Evolutionary conservation across 768 basidiomycete species (phyloP), one percentile per base, ranked within the genome.

Genomic region (Leccinum rimulosum): DNA sequence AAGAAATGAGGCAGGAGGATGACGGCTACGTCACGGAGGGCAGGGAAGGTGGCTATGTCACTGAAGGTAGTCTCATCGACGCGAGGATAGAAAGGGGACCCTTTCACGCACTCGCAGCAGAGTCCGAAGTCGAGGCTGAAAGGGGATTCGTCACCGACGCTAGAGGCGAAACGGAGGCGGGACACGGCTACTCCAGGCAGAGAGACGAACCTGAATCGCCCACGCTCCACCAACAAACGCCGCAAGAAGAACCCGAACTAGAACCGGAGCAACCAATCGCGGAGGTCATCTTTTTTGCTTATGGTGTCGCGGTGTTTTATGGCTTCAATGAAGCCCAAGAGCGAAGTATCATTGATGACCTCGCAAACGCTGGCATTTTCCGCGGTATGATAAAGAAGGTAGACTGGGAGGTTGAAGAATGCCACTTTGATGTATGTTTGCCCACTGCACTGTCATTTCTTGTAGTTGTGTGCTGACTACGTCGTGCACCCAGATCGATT

Each of bases 231-330:
- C 56, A 36, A 45, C 14, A 40, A 35, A 53, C 52, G n/a, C 48
- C 30, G 1, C 56, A 53, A 22, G 53, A 43, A 35, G 38, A 55
- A 10, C 49, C n/a, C 14, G 61, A 60, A 12, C 54, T 22, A 54
- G 69, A 68, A 8, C 7, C 52, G n/a, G 54, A 57, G 43, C 80
- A 82, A 9, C 80, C 84, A 15, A 77, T 88, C 36, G 90, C 85
- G 0, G 90, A 93, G 67, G 88, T 81, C 0, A 80, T 93, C 8
- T 91, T 92, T 70, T 92, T 93, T 59, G 83, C 86, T 36, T 92
- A 96, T 69, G 95, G 95, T 17, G 95, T 97, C 1, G 85, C 84
- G 0, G 95, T 97, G 1, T 97, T 97, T 73, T 95, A 95, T 70
- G 95, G 95, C 1, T 79, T 98, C 55, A 74, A 80, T 3, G 93